These are phyloP conservation scores for Yarrowia alimentaria DNA, from an alignment of 805 yeast genomes.

Conservation along the genomic window DNA sequence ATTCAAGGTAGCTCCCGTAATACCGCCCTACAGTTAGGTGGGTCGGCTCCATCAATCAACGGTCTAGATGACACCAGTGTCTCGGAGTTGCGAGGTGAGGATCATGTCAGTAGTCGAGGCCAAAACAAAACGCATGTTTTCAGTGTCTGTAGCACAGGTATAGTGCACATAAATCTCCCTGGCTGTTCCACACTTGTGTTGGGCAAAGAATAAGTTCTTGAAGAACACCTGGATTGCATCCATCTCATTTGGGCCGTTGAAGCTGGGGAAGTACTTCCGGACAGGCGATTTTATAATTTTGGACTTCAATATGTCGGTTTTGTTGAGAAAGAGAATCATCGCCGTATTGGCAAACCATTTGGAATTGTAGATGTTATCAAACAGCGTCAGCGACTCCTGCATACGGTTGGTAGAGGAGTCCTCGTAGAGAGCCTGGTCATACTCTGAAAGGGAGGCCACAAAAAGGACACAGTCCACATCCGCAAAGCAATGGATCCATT, in stretches of 20 bases:
- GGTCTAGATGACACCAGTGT: slow-evolving; percentile 70
- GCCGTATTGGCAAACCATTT: slow-evolving; percentile 84
- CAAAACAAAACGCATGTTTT: slow-evolving; percentile 83
- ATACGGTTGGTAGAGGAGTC: slow-evolving; percentile 86
- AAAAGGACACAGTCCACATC: slow-evolving; percentile 84
- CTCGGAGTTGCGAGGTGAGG: slow-evolving; percentile 74
- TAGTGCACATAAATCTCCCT: slow-evolving; percentile 86
- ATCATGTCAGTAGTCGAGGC: slow-evolving; percentile 91
- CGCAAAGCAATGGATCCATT: slow-evolving; percentile 94
- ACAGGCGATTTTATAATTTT: slow-evolving; percentile 69
- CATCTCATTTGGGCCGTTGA: slow-evolving; percentile 47
- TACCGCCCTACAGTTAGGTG: no score
- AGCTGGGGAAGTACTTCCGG: slow-evolving; percentile 73
- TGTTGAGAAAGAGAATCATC: slow-evolving; percentile 83
- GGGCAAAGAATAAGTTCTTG: slow-evolving; percentile 60
- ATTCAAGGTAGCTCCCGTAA: no score
- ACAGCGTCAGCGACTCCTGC: slow-evolving; percentile 83
- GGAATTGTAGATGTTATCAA: slow-evolving; percentile 80
- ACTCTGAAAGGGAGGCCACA: slow-evolving; percentile 87
- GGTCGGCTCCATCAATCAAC: no score
- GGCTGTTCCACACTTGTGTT: slow-evolving; percentile 55
- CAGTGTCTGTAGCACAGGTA: slow-evolving; percentile 93
- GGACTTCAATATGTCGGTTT: slow-evolving; percentile 73
- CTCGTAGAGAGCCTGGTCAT: slow-evolving; percentile 87
- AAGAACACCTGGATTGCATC: slow-evolving; percentile 54